Base-by-base conservation (phyloP, 116 monocot genomes). In the Phalaenopsis hybrid region DNA sequence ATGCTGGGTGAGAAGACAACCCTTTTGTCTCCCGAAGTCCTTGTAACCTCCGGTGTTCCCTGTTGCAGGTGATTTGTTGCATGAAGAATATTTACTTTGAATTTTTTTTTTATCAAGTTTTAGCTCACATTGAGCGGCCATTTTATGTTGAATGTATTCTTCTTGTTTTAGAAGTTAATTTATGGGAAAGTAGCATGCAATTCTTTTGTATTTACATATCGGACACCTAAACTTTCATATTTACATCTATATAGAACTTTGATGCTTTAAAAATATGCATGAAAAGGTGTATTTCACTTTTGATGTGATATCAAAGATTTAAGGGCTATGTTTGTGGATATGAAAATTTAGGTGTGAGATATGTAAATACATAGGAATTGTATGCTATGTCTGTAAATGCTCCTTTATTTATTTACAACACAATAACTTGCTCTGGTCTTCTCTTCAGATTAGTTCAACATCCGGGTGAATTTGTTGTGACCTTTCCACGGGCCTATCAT, bases 401-500 rank as follows among this genome's bases (percentile, higher is more conserved):
- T 37, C 3, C 37, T 37, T 37, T 37, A 37, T 37, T 37, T 11
- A 70, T 44, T 6, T 45, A 45, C 28, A 48, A 2, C 48, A 17
- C 51, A 77, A 28, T 77, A 12, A 55, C 8, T 68, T 74, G 44
- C 34, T 61, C 2, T 59, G 17, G 6, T 81, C 79, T 84, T 25
- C 82, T 46, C 37, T 88, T 77, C 90, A 99, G 99, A 86, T 88
- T 99, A 82, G 99, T 99, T 12, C 99, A 99, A 81, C 82, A 93
- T 86, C 95, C 99, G 45, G 99, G 99, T 61, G 99, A 99, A 76
- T 99, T 99, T 85, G 99, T 99, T 67, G 99, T 99, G 85, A 99
- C 99, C n/a, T 99, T 99, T 91, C 99, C 99, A 44, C 93, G 90
- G 81, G 95, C 99, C 21, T 99, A 99, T 68, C 99, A 99, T 83